phyloP scores from a whole-genome alignment of 768 basidiomycete genomes.

The Solioccasus polychromus region DNA sequence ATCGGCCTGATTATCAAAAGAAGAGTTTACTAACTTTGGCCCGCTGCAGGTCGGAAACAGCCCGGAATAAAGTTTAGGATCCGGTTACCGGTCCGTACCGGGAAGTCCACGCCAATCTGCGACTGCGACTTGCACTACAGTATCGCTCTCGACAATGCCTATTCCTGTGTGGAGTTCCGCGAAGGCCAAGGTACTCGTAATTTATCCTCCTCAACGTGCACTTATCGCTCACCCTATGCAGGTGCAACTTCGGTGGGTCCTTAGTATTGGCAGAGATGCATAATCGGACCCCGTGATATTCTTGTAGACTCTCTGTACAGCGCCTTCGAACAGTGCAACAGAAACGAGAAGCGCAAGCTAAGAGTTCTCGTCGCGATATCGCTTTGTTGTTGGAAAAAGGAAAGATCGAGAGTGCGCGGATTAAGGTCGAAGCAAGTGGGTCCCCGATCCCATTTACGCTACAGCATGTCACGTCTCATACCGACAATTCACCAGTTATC shows the following conservation, averaged over 20 bases:
- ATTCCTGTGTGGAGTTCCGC: slow-evolving; percentile 53
- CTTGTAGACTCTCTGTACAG: slow-evolving; percentile 73
- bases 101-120: too few species aligned
- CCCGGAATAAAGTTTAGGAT: too few species aligned
- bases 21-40: too few species aligned
- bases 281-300: neutral
- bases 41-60: too few species aligned
- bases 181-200: slow-evolving; percentile 51
- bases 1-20: too few species aligned
- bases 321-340: slow-evolving; percentile 82
- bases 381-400: slow-evolving; percentile 75
- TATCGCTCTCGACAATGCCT: slow-evolving; percentile 22
- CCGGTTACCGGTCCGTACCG: slow-evolving; percentile 17
- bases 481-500: slow-evolving; percentile 52
- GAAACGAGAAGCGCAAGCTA: slow-evolving; percentile 88
- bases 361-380: slow-evolving; percentile 72
- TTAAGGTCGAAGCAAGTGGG: slow-evolving; percentile 83
- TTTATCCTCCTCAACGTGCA: neutral
- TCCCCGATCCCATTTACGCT: slow-evolving; percentile 15
- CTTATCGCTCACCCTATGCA: slow-evolving; percentile 17
- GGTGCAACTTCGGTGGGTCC: slow-evolving; percentile 47
- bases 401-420: slow-evolving; percentile 79
- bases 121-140: too few species aligned
- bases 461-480: slow-evolving; percentile 8
- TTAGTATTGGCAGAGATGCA: neutral